Evolutionary conservation across 192 early-diverging fungal species (phyloP).

Genomic region (Backusella tarrabulga): DNA sequence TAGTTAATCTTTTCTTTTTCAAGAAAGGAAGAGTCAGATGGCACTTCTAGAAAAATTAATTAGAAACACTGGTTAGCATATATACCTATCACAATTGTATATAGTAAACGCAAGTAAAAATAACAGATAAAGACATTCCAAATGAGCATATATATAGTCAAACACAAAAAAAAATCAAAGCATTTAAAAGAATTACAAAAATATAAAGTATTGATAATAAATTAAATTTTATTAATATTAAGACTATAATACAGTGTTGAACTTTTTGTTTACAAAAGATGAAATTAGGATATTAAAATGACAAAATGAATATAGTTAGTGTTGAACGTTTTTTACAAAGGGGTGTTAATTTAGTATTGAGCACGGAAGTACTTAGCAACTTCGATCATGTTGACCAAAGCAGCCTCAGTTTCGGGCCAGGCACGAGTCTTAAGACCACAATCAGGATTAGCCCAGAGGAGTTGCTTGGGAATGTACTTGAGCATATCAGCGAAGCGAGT

Average conservation of each 20-base stretch:
- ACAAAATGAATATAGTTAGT: conserved; percentile 3
- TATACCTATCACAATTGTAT: too few relatives aligned
- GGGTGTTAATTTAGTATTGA: conserved; percentile 14
- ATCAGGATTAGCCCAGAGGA: conserved; percentile 97
- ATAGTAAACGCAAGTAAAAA: neutral
- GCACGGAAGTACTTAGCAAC: conserved; percentile 70
- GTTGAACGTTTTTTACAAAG: conserved; percentile 12
- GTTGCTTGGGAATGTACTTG: conserved; percentile 76
- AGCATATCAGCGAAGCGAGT: conserved; percentile 80
- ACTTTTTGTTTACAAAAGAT: conserved; percentile 2
- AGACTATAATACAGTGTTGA: conserved; percentile 20
- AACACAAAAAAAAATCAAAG: neutral
- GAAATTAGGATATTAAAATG: conserved; percentile 6
- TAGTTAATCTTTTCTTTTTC: neutral
- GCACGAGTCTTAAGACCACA: conserved; percentile 97
- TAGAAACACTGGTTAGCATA: neutral
- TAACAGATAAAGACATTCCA: neutral
- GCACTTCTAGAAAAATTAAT: neutral
- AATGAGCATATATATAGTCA: too few relatives aligned
- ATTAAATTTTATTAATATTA: conserved; percentile 1
- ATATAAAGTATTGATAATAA: neutral
- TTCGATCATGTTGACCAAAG: conserved; percentile 82
- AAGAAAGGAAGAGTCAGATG: neutral
- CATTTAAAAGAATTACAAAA: neutral
- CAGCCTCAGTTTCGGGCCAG: conserved; percentile 90